Conservation (phyloP, 179 eudicot genomes). For the Beta macrorhiza region DNA sequence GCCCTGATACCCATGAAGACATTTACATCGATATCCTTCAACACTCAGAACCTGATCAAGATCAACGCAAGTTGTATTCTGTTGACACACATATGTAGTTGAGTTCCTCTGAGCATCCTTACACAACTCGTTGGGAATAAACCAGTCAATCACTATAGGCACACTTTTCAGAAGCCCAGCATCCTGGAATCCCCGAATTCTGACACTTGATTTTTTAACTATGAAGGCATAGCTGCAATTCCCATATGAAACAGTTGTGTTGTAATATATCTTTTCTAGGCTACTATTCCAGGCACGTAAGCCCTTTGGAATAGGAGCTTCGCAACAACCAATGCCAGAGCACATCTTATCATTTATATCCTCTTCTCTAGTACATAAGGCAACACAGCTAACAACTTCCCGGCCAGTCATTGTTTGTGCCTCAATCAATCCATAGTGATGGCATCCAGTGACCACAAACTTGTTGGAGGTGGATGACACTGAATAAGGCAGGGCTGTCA, state of each 20-base stretch:
- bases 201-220: constrained; percentile 22
- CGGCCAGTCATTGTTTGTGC: constrained; percentile 17
- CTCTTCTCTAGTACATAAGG: constrained; percentile 36
- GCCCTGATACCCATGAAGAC: background rate
- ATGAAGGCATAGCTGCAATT: constrained; percentile 33
- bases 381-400: constrained; percentile 35
- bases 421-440: constrained; percentile 34
- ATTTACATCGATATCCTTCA: constrained; percentile 38
- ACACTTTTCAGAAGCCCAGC: background rate
- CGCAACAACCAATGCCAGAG: constrained; percentile 57
- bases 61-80: constrained; percentile 27
- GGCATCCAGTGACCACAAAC: constrained; percentile 50
- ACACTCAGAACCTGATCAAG: constrained; percentile 7
- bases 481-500: constrained; percentile 33
- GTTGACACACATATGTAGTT: constrained; percentile 29
- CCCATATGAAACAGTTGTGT: constrained; percentile 28
- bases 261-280: constrained; percentile 21
- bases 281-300: constrained; percentile 17
- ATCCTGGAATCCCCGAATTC: constrained; percentile 24
- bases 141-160: constrained; percentile 45
- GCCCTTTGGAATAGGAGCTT: constrained; percentile 44
- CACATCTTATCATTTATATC: constrained; percentile 39
- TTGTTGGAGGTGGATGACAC: constrained; percentile 38
- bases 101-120: constrained; percentile 24
- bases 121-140: constrained; percentile 29